These are phyloP conservation scores for Fusarium sp. DNA, from an alignment of 2,329 filamentous ascomycete genomes.

Conservation along the genomic window DNA sequence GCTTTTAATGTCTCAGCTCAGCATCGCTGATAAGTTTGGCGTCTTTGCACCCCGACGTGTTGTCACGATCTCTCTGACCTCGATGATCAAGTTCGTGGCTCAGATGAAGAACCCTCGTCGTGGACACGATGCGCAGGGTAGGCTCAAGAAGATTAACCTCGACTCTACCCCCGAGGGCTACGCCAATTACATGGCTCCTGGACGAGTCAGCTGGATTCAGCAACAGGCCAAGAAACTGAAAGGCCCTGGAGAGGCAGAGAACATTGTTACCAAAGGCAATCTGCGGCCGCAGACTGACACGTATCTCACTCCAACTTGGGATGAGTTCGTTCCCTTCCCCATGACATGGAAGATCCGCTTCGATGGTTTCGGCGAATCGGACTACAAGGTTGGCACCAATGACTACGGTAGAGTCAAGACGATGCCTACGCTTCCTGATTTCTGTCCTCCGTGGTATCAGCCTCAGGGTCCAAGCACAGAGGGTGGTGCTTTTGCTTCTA, in stretches of 20 bases:
- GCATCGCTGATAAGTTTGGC: background rate
- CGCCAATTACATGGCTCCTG: conserved; percentile 36
- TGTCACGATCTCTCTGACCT: background rate
- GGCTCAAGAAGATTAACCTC: conserved; percentile 29
- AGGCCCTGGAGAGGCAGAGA: background rate
- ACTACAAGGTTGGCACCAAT: background rate
- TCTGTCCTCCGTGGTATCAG: conserved; percentile 6
- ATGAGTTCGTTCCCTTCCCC: conserved; percentile 8
- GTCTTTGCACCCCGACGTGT: background rate
- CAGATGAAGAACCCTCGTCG: conserved; percentile 39
- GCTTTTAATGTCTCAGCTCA: background rate
- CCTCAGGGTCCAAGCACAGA: background rate
- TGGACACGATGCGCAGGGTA: conserved; percentile 36
- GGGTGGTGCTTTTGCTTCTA: background rate
- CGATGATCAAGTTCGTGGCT: conserved; percentile 37
- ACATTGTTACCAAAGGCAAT: background rate
- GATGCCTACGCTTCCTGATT: background rate
- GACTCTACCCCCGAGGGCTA: conserved; percentile 28
- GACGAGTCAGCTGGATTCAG: background rate
- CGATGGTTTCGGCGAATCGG: background rate
- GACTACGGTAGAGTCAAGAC: background rate
- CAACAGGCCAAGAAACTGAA: background rate
- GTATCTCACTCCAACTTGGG: background rate
- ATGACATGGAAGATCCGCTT: conserved; percentile 14
- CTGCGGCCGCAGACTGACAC: background rate